A percentile compares a stretch with the other conserved stretches of the same genome.
phyloP scores from a whole-genome alignment of 2,329 filamentous ascomycete species.

The Mycocentrospora acerina region DNA sequence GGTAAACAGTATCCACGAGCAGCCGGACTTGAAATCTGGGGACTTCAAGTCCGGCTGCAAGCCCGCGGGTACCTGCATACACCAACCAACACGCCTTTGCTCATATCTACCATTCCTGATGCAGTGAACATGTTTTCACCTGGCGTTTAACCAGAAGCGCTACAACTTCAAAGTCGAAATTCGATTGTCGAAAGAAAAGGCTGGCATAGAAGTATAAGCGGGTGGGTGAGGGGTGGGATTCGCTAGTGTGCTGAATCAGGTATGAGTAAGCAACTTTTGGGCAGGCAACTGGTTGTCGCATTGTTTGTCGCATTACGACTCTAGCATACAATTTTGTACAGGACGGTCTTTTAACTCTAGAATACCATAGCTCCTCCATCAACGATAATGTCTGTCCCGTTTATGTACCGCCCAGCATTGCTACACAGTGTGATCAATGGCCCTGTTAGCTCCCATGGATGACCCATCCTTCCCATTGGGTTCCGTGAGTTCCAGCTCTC shows the following conservation, averaged over 20 bases:
- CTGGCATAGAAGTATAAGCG: too few relatives aligned
- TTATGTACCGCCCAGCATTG: conserved; percentile 67
- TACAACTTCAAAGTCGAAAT: too few relatives aligned
- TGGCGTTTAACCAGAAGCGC: too few relatives aligned
- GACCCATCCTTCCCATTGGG: conserved; percentile 66
- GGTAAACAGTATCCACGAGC: conserved; percentile 5
- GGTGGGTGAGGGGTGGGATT: too few relatives aligned
- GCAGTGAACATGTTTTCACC: too few relatives aligned
- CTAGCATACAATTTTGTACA: too few relatives aligned
- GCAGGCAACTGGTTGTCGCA: too few relatives aligned
- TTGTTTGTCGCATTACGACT: too few relatives aligned
- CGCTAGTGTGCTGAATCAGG: too few relatives aligned
- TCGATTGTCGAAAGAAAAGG: too few relatives aligned
- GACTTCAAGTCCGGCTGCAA: conserved; percentile 18
- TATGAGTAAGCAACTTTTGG: background rate
- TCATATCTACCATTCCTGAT: background rate
- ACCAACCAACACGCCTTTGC: background rate
- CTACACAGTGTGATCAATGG: conserved; percentile 63
- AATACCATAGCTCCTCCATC: conserved; percentile 54
- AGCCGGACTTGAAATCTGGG: conserved; percentile 7
- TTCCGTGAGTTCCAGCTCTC: conserved; percentile 61
- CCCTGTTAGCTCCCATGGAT: conserved; percentile 64
- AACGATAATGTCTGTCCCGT: conserved; percentile 65
- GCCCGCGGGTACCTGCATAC: background rate
- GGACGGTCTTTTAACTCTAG: conserved; percentile 8